Evolutionary conservation across 495 filamentous ascomycete species (phyloP).

Genomic region (Tuber indicum): DNA sequence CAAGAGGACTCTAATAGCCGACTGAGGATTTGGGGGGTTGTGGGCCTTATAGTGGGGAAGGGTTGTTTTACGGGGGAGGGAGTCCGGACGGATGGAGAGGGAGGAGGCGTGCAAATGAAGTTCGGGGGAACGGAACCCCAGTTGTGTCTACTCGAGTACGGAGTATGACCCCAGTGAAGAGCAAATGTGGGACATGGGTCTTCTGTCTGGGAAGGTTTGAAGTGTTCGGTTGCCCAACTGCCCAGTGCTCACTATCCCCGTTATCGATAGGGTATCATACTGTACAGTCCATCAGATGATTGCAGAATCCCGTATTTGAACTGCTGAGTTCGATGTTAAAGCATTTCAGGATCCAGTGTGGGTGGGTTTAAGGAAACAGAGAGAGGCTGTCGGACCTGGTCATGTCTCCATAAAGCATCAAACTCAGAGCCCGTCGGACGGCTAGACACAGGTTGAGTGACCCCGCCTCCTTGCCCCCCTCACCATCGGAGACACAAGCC

Average conservation of each 20-base stretch:
- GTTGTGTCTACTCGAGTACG: not conserved
- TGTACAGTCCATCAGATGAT: not conserved
- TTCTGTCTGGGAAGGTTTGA: not conserved
- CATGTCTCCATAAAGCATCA: not conserved
- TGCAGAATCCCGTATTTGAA: not conserved
- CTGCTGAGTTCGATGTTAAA: not conserved
- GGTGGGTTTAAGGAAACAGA: not conserved
- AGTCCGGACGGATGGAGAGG: constrained; percentile 32
- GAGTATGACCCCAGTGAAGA: not conserved
- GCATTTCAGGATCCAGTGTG: not conserved
- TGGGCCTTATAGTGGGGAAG: not conserved
- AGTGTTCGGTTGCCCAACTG: not conserved
- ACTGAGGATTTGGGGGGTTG: not conserved
- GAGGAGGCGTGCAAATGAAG: constrained; percentile 14
- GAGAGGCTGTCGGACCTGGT: not conserved
- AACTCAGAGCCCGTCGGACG: not conserved
- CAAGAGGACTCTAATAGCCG: not conserved
- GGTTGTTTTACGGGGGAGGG: not conserved
- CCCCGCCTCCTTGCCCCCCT: not conserved
- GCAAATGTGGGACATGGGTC: not conserved
- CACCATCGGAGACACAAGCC: not conserved
- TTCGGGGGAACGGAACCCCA: constrained; percentile 32
- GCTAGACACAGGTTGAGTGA: not conserved
- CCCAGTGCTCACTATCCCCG: constrained; percentile 2
- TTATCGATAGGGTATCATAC: not conserved